Conservation (phyloP, 805 yeast genomes). For the Kodamaea restingae region DNA sequence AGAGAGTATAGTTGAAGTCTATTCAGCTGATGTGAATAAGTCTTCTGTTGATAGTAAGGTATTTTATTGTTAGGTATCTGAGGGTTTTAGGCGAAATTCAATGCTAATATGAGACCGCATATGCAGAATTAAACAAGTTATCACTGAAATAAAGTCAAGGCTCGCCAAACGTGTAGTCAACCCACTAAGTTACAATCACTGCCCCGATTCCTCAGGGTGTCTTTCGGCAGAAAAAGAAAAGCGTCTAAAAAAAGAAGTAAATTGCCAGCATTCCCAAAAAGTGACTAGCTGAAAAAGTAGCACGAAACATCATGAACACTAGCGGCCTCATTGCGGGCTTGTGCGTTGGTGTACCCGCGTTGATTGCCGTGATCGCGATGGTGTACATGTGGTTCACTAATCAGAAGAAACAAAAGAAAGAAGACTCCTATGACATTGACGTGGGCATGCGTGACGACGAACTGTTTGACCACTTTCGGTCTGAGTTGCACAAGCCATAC, state of each 20-base stretch:
- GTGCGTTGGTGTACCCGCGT: conserved; percentile 39
- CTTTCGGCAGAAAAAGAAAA: conserved; percentile 5
- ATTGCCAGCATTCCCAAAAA: conserved; percentile 6
- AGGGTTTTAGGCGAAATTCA: too few relatives aligned
- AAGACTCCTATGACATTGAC: conserved; percentile 32
- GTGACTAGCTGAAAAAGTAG: background rate
- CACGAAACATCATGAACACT: conserved; percentile 5
- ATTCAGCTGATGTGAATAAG: too few relatives aligned
- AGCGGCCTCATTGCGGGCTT: conserved; percentile 37
- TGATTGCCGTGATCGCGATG: conserved; percentile 20
- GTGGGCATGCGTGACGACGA: conserved; percentile 35
- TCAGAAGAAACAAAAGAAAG: conserved; percentile 27
- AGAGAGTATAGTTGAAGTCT: too few relatives aligned
- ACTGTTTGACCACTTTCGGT: conserved; percentile 33
- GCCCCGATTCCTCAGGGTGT: background rate
- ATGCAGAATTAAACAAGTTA: too few relatives aligned
- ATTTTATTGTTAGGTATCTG: too few relatives aligned
- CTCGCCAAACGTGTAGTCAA: too few relatives aligned
- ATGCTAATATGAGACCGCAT: too few relatives aligned
- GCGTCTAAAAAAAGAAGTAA: conserved; percentile 4
- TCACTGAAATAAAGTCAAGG: too few relatives aligned
- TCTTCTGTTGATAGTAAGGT: too few relatives aligned
- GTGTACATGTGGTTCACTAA: conserved; percentile 27
- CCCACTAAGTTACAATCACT: too few relatives aligned
- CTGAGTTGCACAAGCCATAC: conserved; percentile 30